These are phyloP conservation scores for Nitzschia sp. DNA, from an alignment of 108 stramenopile species.

Conservation along the genomic window DNA sequence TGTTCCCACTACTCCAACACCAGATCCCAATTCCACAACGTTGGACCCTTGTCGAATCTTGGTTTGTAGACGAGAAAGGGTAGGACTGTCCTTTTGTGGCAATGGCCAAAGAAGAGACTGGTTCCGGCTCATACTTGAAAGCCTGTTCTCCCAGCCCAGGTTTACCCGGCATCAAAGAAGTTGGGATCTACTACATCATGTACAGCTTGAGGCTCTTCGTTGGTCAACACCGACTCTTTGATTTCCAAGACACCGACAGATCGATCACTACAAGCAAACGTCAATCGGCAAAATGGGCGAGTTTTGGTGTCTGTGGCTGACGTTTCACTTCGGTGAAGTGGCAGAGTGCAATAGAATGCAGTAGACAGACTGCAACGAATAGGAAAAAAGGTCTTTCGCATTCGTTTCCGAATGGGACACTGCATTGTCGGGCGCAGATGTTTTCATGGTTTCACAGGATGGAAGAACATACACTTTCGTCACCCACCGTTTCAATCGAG, in stretches of 20 bases:
- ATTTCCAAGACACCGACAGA: slow-evolving; percentile 51
- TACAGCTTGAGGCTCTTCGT: slow-evolving; percentile 32
- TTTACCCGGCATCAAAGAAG: slow-evolving; percentile 70
- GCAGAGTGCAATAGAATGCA: slow-evolving; percentile 30
- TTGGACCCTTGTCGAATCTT: slow-evolving; percentile 6
- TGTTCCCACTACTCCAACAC: slow-evolving; percentile 65
- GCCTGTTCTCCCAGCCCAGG: slow-evolving; percentile 63
- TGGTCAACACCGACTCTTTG: slow-evolving; percentile 27
- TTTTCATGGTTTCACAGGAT: neutral
- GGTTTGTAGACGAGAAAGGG: slow-evolving; percentile 32
- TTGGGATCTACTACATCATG: slow-evolving; percentile 49
- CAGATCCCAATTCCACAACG: slow-evolving; percentile 64
- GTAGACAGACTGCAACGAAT: slow-evolving; percentile 32
- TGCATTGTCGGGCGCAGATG: neutral
- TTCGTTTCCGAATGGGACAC: neutral
- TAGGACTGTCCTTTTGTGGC: neutral
- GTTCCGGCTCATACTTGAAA: slow-evolving; percentile 72
- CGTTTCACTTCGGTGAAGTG: neutral
- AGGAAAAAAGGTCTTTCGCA: neutral
- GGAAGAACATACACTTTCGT: slow-evolving; percentile 11
- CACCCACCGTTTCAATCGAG: slow-evolving; percentile 22
- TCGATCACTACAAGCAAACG: slow-evolving; percentile 50
- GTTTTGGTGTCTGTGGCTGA: neutral
- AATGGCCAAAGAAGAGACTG: slow-evolving; percentile 39
- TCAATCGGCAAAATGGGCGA: neutral